Evolutionary conservation across 139 green algal species (phyloP).

Genomic region (Dunaliella sp.): DNA sequence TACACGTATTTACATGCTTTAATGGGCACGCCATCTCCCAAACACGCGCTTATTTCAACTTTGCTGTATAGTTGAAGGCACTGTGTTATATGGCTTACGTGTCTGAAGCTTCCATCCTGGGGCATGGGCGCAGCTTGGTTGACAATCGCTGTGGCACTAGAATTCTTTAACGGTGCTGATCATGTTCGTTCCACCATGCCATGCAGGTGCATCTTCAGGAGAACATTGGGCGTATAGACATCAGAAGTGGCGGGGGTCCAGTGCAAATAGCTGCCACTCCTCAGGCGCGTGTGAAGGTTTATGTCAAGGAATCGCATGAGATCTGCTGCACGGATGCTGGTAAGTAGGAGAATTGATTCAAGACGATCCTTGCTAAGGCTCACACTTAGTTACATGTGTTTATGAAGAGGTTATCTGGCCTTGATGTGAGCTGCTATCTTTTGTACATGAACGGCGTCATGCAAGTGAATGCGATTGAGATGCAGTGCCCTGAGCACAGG

Average conservation of each 20-base stretch:
- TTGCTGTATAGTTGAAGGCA: neutral
- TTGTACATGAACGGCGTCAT: neutral
- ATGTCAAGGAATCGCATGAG: neutral
- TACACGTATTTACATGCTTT: no score
- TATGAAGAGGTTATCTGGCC: neutral
- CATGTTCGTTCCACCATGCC: neutral
- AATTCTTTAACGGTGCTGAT: neutral
- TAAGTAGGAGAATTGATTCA: neutral
- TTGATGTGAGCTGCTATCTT: neutral
- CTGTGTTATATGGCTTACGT: neutral
- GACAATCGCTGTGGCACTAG: neutral
- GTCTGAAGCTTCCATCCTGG: no score
- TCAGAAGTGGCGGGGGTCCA: neutral
- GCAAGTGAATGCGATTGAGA: neutral
- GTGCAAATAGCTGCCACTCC: neutral
- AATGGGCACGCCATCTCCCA: no score
- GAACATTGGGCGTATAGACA: neutral
- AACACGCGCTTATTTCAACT: no score
- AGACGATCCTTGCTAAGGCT: neutral
- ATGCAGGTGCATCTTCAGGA: neutral
- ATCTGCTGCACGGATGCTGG: neutral
- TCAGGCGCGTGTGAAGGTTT: neutral
- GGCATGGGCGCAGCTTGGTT: no score
- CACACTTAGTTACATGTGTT: neutral
- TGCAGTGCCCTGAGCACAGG: no score